Base-by-base conservation (phyloP, 345 rosid genomes). In the Euphorbia peplus region DNA sequence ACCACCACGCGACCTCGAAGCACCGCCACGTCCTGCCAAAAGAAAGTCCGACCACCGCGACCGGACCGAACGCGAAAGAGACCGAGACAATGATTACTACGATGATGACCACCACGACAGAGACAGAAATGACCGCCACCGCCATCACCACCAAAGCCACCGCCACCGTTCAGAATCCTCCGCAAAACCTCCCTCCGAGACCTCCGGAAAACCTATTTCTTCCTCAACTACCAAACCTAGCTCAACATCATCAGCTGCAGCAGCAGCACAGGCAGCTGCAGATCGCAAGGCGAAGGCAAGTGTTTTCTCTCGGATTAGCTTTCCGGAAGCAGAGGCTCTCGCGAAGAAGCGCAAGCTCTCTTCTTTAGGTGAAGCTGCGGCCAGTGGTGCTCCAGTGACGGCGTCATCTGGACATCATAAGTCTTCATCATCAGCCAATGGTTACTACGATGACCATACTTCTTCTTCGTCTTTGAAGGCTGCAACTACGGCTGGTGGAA, bases 251-350 rank as follows among this genome's bases (percentile, higher is more conserved):
- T 28, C 70, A 3, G 77, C 78, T 47, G 67, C 89, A 11, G 41
- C 71, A 2, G 77, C 76, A 47, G 67, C 89, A 2, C 41, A 83
- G 1, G 60, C 83, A 4, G 25, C 74, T 0, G 80, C 81, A 2
- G 89, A 82, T 0, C 76, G 81, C 25, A 84, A 82, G 73, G 76
- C 70, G 0, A 93, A 93, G 73, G 70, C 81, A 0, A 93, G 96
- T 10, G 98, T 93, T n/a, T 91, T 93, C 85, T 90, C 96, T 54
- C 90, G 96, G 72, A 91, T 93, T 50, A 87, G 98, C 77, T 91
- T 83, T 55, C 96, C 97, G 1, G 98, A 83, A 63, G 86, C 63
- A 69, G 97, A 86, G 70, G 48, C 70, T 0, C 37, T 84, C 1
- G 57, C 72, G 30, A 86, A 88, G 80, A 93, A 87, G 75, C 85